phyloP scores from a whole-genome alignment of 2,329 filamentous ascomycete species.

The Sclerotinia minor region DNA sequence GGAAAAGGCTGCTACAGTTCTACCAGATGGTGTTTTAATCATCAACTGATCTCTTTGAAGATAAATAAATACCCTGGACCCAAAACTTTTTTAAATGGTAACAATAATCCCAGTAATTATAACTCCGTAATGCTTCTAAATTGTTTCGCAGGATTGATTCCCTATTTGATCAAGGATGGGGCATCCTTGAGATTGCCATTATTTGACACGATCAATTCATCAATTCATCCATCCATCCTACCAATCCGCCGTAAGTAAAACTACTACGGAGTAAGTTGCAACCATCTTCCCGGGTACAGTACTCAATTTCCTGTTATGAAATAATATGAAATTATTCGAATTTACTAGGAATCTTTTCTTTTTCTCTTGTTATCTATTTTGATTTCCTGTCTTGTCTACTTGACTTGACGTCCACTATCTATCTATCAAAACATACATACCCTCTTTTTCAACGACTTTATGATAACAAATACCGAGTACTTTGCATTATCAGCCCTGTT shows the following conservation, averaged over 20 bases:
- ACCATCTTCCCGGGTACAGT: conserved; percentile 10
- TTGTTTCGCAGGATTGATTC: conserved; percentile 9
- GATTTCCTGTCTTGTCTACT: not conserved
- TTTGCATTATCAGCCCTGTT: not conserved
- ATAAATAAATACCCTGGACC: conserved; percentile 7
- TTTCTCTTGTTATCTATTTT: conserved; percentile 11
- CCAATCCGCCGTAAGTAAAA: not conserved
- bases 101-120: not conserved
- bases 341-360: not conserved
- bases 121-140: not conserved
- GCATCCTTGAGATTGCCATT: conserved; percentile 16
- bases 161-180: conserved; percentile 15
- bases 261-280: conserved; percentile 14
- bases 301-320: conserved; percentile 22
- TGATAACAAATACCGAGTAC: not conserved
- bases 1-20: not conserved
- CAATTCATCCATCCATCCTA: too few relatives aligned
- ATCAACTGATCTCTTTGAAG: not conserved
- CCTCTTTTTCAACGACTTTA: conserved; percentile 8
- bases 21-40: not conserved
- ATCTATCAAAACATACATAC: not conserved
- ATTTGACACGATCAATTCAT: conserved; percentile 19
- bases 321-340: conserved; percentile 17
- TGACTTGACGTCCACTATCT: not conserved
- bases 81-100: not conserved